Conservation (phyloP, 768 basidiomycete genomes). For the Podaxis sp. region DNA sequence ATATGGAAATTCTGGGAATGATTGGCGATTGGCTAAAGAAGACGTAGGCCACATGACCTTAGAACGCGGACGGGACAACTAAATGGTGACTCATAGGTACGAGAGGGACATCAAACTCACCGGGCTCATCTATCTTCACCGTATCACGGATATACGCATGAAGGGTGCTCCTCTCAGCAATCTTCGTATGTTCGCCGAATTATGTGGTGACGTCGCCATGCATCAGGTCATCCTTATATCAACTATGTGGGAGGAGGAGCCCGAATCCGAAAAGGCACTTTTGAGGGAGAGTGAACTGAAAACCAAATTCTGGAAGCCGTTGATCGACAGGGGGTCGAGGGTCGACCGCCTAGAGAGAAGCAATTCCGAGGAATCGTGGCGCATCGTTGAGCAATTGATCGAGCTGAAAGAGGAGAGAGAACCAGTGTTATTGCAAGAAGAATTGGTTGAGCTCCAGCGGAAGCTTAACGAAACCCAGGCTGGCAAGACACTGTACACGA, state of each 20-base stretch:
- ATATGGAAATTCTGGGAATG: conserved; percentile 16
- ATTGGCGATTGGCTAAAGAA: conserved; percentile 18
- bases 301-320: conserved; percentile 47
- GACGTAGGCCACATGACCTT: conserved; percentile 5
- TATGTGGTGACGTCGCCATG: conserved; percentile 25
- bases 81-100: neutral
- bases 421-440: conserved; percentile 23
- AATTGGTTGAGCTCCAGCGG: conserved; percentile 22
- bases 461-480: conserved; percentile 24
- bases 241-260: conserved; percentile 36
- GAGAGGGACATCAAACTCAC: conserved; percentile 3
- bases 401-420: conserved; percentile 9
- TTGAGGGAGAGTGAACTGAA: conserved; percentile 27
- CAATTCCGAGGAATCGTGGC: conserved; percentile 24
- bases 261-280: conserved; percentile 21
- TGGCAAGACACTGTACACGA: conserved; percentile 5
- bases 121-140: conserved; percentile 16
- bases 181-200: conserved; percentile 29
- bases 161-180: conserved; percentile 18
- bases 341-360: conserved; percentile 23
- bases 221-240: conserved; percentile 18
- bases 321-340: conserved; percentile 39
- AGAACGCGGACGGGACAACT: neutral
- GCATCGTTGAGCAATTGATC: conserved; percentile 23
- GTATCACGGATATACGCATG: conserved; percentile 14